Evolutionary conservation across 192 early-diverging fungal genomes (phyloP), one percentile per base, ranked within the genome.

Genomic region (Mortierella claussenii): DNA sequence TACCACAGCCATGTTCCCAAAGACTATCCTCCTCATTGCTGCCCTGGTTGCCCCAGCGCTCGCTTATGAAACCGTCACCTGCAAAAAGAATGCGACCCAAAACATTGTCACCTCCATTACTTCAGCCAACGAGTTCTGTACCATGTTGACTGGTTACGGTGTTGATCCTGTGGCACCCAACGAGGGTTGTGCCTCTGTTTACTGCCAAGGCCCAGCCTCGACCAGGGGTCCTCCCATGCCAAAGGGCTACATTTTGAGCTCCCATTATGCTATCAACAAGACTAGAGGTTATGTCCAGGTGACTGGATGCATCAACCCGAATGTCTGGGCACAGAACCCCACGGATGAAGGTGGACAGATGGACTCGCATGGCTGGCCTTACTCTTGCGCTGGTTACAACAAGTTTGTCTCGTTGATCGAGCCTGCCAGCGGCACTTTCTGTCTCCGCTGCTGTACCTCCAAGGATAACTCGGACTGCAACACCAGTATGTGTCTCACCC

Each of bases 361-460:
- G 58, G 79, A 76, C 37, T 76, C 73, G 6, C 73, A 76, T 36
- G 73, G 78, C 31, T 71, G 82, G 73, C 62, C 42, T 4, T 76
- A 79, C 42, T 51, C 52, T 9, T 84, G 82, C 54, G 37, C 57
- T 17, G 68, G 65, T 7, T 84, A 60, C 54, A 58, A 53, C 18
- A 71, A 81, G 64, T 84, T 84, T 67, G 76, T 81, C 33, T 81
- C 75, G 21, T 47, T 83, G 61, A 65, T 83, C 54, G 82, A 81
- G 57, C 80, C 82, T n/a, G 51, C 65, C 32, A 59, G 73, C 50
- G 69, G 74, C 52, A 80, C 71, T 17, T 84, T 66, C 52, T 81
- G 80, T 70, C 68, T 84, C 48, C 69, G 82, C 15, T 80, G 82
- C 79, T 80, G 74, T 47, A 23, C 37, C 37, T 10, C 46, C 37